phyloP scores from a whole-genome alignment of 2,329 filamentous ascomycete genomes.

The Alternaria consortialis region DNA sequence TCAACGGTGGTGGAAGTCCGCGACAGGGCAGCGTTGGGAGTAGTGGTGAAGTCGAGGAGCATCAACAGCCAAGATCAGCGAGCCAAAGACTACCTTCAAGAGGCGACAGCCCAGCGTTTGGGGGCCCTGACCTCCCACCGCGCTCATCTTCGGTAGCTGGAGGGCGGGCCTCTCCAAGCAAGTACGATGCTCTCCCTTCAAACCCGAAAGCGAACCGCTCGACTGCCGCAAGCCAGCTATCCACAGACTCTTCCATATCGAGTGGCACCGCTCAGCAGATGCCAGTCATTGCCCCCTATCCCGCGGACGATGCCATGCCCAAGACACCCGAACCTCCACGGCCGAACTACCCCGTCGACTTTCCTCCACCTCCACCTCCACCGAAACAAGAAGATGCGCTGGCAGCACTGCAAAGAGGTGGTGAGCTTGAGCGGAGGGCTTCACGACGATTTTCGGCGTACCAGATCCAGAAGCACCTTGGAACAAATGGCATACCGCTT shows the following conservation, averaged over 20 bases:
- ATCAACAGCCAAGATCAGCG: conserved; percentile 52
- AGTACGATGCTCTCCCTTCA: conserved; percentile 51
- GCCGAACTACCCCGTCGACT: conserved; percentile 60
- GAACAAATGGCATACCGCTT: conserved; percentile 84
- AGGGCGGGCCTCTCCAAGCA: conserved; percentile 56
- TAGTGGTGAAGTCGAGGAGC: conserved; percentile 49
- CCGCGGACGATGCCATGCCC: conserved; percentile 66
- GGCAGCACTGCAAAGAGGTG: conserved; percentile 87
- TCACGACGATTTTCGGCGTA: conserved; percentile 95
- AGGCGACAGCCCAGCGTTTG: conserved; percentile 53
- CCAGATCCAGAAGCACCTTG: conserved; percentile 94
- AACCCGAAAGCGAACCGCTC: conserved; percentile 46
- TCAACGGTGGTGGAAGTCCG: conserved; percentile 51
- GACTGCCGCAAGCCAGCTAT: conserved; percentile 45
- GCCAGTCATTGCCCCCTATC: conserved; percentile 77
- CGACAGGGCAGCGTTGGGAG: conserved; percentile 49
- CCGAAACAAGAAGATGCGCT: conserved; percentile 89
- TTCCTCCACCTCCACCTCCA: conserved; percentile 79
- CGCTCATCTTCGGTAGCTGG: conserved; percentile 58
- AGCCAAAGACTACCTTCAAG: conserved; percentile 54
- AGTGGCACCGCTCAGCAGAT: conserved; percentile 79
- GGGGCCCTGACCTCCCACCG: conserved; percentile 57
- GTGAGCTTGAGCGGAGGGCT: conserved; percentile 89
- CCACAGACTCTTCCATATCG: conserved; percentile 70
- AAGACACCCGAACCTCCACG: conserved; percentile 44